Evolutionary conservation across 2,329 filamentous ascomycete species (phyloP), one percentile per base, ranked within the genome.

Genomic region (Claviceps purpurea): DNA sequence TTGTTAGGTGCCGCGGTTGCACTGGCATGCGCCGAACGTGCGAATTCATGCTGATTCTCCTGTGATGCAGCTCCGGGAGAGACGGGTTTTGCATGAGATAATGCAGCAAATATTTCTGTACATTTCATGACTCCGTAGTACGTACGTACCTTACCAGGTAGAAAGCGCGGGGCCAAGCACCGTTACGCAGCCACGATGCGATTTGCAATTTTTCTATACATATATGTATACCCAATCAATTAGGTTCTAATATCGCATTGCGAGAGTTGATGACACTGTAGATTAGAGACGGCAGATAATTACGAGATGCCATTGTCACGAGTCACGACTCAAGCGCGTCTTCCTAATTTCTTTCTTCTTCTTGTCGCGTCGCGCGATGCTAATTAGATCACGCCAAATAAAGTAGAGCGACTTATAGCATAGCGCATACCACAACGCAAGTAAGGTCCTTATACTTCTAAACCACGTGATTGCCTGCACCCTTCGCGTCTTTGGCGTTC

Each of bases 1-100:
- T 74, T 90, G 51, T 76, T 85, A 44, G 86, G 86, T 3, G 86
- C 86, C 3, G 86, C 85, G 1, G 84, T 90, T 14, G 83, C 85
- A 2, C 73, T 83, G 46, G 79, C 79, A 18, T 70, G 67, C 37
- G 53, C 67, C 18, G 62, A 67, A 37, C 47, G 47, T 22, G 42
- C 48, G n/a, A 38, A 55, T 22, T 54, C 10, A 56, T 26, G 10
- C 13, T 18, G 22, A 30, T 41, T n/a, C 13, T 16, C 14, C 26
- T 40, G 6, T 24, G 18, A n/a, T 39, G 18, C 38, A 7, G 37
- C 13, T 18, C 20, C 4, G 13, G 11, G 4, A 24, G 16, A 24
- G 5, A 16, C 42, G 22, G 38, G 11, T 26, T 5, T 45, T 47
- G 13, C 14, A 52, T 20, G 14, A 47, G n/a, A 52, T 20, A 8